phyloP scores from a whole-genome alignment of 768 basidiomycete species.

The Boletus pseudopeckii region DNA sequence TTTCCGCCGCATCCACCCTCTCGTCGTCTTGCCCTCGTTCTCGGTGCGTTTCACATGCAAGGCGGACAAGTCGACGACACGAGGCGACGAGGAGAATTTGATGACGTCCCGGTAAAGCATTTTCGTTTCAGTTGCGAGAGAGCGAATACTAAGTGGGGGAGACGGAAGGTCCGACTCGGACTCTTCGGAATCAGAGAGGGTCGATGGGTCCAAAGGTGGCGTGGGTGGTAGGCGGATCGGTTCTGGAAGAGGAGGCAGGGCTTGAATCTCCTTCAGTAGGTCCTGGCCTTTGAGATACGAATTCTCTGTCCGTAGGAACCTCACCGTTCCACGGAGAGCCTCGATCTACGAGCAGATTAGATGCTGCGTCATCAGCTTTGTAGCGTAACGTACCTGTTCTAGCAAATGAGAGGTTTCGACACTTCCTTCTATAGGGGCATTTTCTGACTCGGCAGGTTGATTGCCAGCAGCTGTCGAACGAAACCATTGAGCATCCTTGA shows the following conservation, averaged over 20 bases:
- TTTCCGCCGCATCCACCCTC: slow-evolving; percentile 78
- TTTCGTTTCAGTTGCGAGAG: slow-evolving; percentile 80
- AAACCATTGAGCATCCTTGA: background rate
- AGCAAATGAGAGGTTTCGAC: slow-evolving; percentile 84
- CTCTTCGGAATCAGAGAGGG: slow-evolving; percentile 63
- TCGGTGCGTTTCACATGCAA: slow-evolving; percentile 52
- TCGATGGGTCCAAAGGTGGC: slow-evolving; percentile 65
- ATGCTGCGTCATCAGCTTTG: background rate
- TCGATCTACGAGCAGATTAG: slow-evolving; percentile 59
- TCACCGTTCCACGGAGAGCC: slow-evolving; percentile 83
- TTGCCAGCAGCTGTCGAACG: slow-evolving; percentile 39
- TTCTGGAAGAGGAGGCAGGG: slow-evolving; percentile 62
- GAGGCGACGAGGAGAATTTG: slow-evolving; percentile 74
- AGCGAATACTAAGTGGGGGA: slow-evolving; percentile 53
- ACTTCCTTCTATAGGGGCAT: slow-evolving; percentile 68
- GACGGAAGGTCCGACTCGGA: slow-evolving; percentile 48
- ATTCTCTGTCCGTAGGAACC: slow-evolving; percentile 93
- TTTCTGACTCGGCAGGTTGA: slow-evolving; percentile 57
- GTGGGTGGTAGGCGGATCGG: slow-evolving; percentile 50
- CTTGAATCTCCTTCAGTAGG: slow-evolving; percentile 76
- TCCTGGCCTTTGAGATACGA: slow-evolving; percentile 92
- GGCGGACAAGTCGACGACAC: slow-evolving; percentile 80
- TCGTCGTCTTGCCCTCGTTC: slow-evolving; percentile 40
- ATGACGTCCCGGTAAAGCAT: slow-evolving; percentile 87
- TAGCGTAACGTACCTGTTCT: slow-evolving; percentile 62